Conservation (phyloP, 2,329 filamentous ascomycete genomes). For the Penicillium sp. region DNA sequence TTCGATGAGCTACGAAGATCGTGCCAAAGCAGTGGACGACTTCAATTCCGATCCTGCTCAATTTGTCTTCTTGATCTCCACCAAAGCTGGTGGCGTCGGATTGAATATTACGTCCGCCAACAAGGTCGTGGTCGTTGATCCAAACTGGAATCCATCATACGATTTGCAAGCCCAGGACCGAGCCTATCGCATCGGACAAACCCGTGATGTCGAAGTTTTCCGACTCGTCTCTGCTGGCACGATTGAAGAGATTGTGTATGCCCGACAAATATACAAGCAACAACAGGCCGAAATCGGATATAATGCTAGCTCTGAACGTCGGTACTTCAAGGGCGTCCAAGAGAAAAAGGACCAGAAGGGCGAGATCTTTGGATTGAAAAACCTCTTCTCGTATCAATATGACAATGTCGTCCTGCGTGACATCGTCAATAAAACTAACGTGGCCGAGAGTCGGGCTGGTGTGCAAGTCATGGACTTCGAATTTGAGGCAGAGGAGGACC, state of each 20-base stretch:
- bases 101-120: slow-evolving; percentile 97
- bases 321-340: slow-evolving; percentile 95
- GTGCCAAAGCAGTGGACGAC: slow-evolving; percentile 76
- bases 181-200: slow-evolving; percentile 92
- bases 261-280: slow-evolving; percentile 96
- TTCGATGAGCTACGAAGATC: slow-evolving; percentile 75
- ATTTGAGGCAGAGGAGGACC: slow-evolving; percentile 58
- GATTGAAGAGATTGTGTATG: slow-evolving; percentile 96
- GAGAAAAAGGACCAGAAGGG: slow-evolving; percentile 78
- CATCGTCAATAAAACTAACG: slow-evolving; percentile 97
- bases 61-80: slow-evolving; percentile 95
- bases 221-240: slow-evolving; percentile 86
- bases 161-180: slow-evolving; percentile 95
- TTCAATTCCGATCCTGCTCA: slow-evolving; percentile 86
- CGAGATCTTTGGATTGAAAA: slow-evolving; percentile 87
- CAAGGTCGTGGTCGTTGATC: slow-evolving; percentile 95
- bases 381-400: slow-evolving; percentile 79
- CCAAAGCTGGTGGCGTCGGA: slow-evolving; percentile 86
- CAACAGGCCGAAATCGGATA: slow-evolving; percentile 98
- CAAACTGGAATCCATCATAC: slow-evolving; percentile 95
- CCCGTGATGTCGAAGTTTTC: slow-evolving; percentile 91
- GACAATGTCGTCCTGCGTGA: slow-evolving; percentile 82
- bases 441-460: slow-evolving; percentile 86
- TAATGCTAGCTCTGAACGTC: slow-evolving; percentile 82
- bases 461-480: slow-evolving; percentile 77